These are phyloP conservation scores for Mycena galericulata DNA, from an alignment of 768 basidiomycete species.

Conservation along the genomic window DNA sequence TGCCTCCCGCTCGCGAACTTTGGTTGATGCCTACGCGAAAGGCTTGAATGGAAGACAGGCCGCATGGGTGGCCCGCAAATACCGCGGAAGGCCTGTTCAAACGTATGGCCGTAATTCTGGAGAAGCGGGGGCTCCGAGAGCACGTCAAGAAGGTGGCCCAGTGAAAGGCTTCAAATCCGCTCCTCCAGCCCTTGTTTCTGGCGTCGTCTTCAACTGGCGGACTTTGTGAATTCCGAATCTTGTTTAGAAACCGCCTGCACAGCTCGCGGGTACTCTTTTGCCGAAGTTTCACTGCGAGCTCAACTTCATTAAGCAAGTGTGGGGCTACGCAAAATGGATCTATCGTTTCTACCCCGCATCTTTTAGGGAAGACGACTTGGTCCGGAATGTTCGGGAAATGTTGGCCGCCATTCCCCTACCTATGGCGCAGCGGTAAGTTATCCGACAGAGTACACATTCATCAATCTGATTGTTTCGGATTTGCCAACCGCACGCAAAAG, in stretches of 20 bases:
- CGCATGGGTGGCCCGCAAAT: conserved; percentile 36
- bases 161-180: conserved; percentile 2
- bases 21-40: conserved; percentile 43
- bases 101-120: conserved; percentile 1
- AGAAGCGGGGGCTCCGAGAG: background rate
- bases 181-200: conserved; percentile 13
- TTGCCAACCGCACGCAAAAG: background rate
- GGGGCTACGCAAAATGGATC: conserved; percentile 15
- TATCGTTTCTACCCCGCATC: conserved; percentile 6
- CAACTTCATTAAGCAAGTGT: conserved; percentile 43
- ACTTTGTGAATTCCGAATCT: conserved; percentile 33
- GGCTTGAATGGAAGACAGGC: conserved; percentile 38
- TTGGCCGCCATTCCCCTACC: conserved; percentile 1
- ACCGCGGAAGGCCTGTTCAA: conserved; percentile 21
- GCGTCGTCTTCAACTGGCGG: conserved; percentile 30
- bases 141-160: background rate
- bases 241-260: conserved; percentile 11
- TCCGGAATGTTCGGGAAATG: background rate
- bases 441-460: background rate
- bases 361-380: background rate
- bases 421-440: background rate
- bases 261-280: background rate
- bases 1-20: conserved; percentile 11
- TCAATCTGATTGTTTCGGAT: background rate
- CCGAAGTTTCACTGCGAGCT: conserved; percentile 34